phyloP scores from a whole-genome alignment of 164 flowering plant species.

The Umbellularia californica region DNA sequence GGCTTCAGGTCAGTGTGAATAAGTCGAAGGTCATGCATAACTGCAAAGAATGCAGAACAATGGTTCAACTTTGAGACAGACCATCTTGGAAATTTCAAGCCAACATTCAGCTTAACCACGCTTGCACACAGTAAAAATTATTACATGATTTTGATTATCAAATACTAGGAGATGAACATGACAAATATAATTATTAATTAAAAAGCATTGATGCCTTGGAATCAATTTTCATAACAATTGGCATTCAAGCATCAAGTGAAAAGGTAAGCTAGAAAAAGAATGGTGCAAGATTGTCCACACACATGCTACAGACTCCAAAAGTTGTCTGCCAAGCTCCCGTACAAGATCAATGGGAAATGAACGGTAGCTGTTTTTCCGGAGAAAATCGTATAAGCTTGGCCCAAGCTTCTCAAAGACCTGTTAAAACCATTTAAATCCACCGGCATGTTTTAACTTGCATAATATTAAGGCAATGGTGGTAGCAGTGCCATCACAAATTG shows the following conservation, averaged over 20 bases:
- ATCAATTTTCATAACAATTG: conserved; percentile 7
- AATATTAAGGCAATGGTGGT: conserved; percentile 38
- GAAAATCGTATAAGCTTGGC: conserved; percentile 99
- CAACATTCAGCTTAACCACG: neutral
- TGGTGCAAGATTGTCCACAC: conserved; percentile 66
- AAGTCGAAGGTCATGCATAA: conserved; percentile 85
- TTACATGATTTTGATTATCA: neutral
- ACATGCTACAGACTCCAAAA: conserved; percentile 99
- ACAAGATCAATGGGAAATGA: conserved; percentile 99
- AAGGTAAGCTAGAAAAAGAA: conserved; percentile 19
- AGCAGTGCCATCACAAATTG: conserved; percentile 36
- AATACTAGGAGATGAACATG: conserved; percentile 2
- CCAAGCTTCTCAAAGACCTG: conserved; percentile 99
- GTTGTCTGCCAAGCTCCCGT: conserved; percentile 98
- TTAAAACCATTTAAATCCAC: conserved; percentile 70
- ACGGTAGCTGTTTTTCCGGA: conserved; percentile 94
- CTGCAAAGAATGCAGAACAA: conserved; percentile 33
- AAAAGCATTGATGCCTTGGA: neutral
- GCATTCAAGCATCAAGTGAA: conserved; percentile 13
- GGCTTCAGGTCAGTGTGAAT: conserved; percentile 97
- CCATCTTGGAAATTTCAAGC: neutral
- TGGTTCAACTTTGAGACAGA: neutral
- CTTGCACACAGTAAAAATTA: neutral
- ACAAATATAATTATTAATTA: neutral
- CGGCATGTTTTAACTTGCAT: conserved; percentile 63